These are phyloP conservation scores for Phytopythium ostracodes DNA, from an alignment of 352 stramenopile species.

Conservation along the genomic window DNA sequence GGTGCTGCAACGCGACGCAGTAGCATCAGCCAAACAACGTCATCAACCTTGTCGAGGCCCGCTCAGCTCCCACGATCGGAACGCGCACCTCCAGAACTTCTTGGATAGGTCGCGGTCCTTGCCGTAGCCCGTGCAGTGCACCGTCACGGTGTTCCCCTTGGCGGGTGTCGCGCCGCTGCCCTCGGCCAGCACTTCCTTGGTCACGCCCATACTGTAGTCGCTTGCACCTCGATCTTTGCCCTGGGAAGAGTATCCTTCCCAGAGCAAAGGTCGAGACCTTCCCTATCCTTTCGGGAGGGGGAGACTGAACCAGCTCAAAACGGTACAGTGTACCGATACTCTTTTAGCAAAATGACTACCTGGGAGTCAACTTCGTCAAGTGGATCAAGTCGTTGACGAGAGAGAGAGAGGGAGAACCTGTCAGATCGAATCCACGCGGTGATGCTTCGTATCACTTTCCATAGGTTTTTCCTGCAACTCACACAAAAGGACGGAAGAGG, in stretches of 20 bases:
- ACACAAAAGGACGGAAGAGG: constrained; percentile 3
- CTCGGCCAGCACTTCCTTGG: constrained; percentile 53
- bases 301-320: too few relatives aligned
- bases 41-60: too few relatives aligned
- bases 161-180: constrained; percentile 51
- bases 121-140: constrained; percentile 82
- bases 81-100: constrained; percentile 92
- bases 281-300: neutral
- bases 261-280: too few relatives aligned
- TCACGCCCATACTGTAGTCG: constrained; percentile 44
- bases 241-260: too few relatives aligned
- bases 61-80: too few relatives aligned
- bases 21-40: too few relatives aligned
- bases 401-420: neutral
- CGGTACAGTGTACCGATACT: neutral
- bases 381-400: neutral
- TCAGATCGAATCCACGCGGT: neutral
- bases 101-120: constrained; percentile 59
- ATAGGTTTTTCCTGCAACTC: neutral
- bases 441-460: neutral
- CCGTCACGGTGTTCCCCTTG: constrained; percentile 63
- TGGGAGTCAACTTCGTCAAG: neutral
- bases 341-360: neutral
- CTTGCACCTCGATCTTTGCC: too few relatives aligned
- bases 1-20: constrained; percentile 53